Conservation (phyloP, 225 moss, liverwort and hornwort species). For the Asterella californica region DNA sequence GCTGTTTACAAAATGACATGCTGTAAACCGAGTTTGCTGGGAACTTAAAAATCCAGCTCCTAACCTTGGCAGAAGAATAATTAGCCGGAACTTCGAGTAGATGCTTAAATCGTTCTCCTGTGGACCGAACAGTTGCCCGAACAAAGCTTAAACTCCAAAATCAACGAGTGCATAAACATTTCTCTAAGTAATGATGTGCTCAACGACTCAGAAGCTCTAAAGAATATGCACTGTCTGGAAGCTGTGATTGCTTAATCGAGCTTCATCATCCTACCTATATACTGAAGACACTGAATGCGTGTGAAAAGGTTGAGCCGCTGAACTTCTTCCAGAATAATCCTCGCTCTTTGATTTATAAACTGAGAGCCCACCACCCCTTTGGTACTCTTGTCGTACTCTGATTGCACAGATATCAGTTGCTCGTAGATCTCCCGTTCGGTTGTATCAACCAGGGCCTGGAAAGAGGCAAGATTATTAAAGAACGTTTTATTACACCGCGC, state of each 20-base stretch:
- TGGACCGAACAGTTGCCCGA: not conserved
- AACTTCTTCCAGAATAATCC: constrained; percentile 94
- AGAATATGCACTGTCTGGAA: not conserved
- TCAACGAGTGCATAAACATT: not conserved
- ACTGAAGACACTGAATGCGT: constrained; percentile 85
- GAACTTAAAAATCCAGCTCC: not conserved
- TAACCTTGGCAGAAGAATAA: constrained; percentile 40
- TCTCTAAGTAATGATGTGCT: not conserved
- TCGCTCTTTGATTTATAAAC: constrained; percentile 86
- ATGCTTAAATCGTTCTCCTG: constrained; percentile 47
- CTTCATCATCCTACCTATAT: constrained; percentile 49
- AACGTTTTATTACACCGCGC: not conserved
- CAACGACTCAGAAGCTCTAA: not conserved
- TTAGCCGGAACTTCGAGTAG: constrained; percentile 43
- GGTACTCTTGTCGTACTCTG: constrained; percentile 41
- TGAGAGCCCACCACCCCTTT: constrained; percentile 78
- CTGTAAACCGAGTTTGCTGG: no score
- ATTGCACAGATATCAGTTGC: constrained; percentile 65
- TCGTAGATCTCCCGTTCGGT: constrained; percentile 90
- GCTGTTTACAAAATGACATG: no score
- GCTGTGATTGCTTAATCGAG: not conserved
- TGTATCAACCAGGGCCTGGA: constrained; percentile 79
- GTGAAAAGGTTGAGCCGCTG: constrained; percentile 73
- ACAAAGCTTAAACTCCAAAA: not conserved
- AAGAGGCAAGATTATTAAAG: constrained; percentile 2